These are phyloP conservation scores for Solanum okadae DNA, from an alignment of 257 asterid species.

Conservation along the genomic window DNA sequence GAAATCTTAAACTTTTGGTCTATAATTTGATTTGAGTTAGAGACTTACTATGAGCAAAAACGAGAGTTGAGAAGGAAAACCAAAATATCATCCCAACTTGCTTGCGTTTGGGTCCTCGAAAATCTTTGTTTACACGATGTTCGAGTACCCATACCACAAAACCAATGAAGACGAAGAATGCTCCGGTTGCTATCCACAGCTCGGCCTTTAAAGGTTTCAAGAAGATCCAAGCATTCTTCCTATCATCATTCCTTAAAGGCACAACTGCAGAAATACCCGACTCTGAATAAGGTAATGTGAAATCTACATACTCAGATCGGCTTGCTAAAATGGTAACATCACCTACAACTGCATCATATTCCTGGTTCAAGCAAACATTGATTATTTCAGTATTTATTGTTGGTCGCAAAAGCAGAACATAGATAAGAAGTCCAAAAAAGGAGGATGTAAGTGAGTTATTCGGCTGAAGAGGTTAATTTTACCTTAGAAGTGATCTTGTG, in stretches of 20 bases:
- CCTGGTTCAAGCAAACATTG: slow-evolving; percentile 7
- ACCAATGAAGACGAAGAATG: slow-evolving; percentile 21
- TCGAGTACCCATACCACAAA: slow-evolving; percentile 35
- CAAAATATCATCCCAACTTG: slow-evolving; percentile 35
- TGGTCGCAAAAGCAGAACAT: not conserved
- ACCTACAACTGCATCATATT: slow-evolving; percentile 33
- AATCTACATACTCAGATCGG: slow-evolving; percentile 34
- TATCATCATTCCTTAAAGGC: slow-evolving; percentile 8
- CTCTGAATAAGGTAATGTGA: slow-evolving; percentile 28
- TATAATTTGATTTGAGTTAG: not conserved
- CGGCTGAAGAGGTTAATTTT: not conserved
- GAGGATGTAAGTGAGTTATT: not conserved
- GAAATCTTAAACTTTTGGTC: not conserved
- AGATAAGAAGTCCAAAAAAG: not conserved
- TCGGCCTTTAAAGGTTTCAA: slow-evolving; percentile 21
- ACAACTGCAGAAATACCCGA: slow-evolving; percentile 28
- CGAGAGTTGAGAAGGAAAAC: slow-evolving; percentile 35
- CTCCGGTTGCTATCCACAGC: slow-evolving; percentile 27
- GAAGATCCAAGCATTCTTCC: slow-evolving; percentile 18
- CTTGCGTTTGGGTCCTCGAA: slow-evolving; percentile 27
- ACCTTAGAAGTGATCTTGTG: slow-evolving; percentile 17
- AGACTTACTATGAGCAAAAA: slow-evolving; percentile 30
- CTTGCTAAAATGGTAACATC: slow-evolving; percentile 33
- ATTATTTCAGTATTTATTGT: not conserved
- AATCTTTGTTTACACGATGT: slow-evolving; percentile 25